Percentiles rank a stretch among this genome's conserved stretches.
Evolutionary conservation across 2,329 filamentous ascomycete genomes (phyloP).

Genomic region (Pestalotiopsis sp.): DNA sequence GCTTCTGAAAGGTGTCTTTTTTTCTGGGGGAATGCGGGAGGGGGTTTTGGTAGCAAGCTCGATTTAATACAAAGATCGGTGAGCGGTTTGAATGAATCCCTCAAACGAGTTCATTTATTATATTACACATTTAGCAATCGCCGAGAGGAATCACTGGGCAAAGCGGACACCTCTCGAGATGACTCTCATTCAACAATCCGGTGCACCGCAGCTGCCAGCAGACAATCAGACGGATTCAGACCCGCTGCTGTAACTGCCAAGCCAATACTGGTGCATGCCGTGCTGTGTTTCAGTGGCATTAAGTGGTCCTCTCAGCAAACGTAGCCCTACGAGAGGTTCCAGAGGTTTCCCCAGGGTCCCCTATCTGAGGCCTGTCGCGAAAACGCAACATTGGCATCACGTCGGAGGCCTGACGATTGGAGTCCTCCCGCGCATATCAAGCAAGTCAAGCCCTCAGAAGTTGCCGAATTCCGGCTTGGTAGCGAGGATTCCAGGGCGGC

Average conservation of each 20-base stretch:
- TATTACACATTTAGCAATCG: neutral
- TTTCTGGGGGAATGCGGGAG: neutral
- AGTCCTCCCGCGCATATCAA: slow-evolving; percentile 6
- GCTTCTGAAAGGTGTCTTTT: neutral
- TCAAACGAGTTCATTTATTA: neutral
- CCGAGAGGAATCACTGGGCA: neutral
- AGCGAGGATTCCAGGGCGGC: neutral
- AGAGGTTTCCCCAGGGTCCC: neutral
- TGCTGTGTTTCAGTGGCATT: neutral
- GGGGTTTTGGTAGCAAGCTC: neutral
- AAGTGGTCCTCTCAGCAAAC: neutral
- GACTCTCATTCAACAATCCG: neutral
- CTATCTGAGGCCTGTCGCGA: neutral
- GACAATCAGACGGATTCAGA: no score
- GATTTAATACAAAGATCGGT: neutral
- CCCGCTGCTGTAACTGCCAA: slow-evolving; percentile 7
- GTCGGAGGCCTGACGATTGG: slow-evolving; percentile 2
- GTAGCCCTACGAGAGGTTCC: neutral
- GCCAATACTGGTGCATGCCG: neutral
- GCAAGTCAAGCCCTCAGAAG: neutral
- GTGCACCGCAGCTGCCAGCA: neutral
- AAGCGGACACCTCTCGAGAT: neutral
- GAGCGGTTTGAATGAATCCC: neutral
- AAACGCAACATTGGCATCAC: no score
- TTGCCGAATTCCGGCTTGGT: neutral